Evolutionary conservation across 345 rosid species (phyloP).

Genomic region (Euphorbia lathyris): DNA sequence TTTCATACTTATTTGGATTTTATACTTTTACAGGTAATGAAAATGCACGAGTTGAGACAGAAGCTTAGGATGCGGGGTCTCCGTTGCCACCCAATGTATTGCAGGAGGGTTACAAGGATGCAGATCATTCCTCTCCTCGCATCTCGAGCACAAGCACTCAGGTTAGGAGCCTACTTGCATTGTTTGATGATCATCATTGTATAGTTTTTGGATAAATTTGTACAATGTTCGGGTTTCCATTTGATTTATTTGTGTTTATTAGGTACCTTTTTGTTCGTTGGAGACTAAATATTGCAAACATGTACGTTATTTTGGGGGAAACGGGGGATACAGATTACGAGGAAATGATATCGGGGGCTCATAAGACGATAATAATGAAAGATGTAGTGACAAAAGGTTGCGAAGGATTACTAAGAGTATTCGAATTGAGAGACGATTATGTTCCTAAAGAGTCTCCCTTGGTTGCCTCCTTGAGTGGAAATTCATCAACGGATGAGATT

Average conservation of each 20-base stretch:
- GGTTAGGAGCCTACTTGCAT: conserved; percentile 29
- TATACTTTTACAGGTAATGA: conserved; percentile 54
- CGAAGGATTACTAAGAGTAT: conserved; percentile 55
- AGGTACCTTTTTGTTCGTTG: conserved; percentile 93
- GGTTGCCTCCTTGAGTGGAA: conserved; percentile 41
- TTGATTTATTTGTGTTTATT: neutral
- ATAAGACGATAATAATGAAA: conserved; percentile 68
- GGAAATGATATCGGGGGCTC: conserved; percentile 78
- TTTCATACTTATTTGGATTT: conserved; percentile 11
- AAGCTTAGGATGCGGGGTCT: conserved; percentile 92
- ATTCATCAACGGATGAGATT: conserved; percentile 48
- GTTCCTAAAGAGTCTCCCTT: conserved; percentile 67
- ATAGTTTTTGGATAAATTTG: neutral
- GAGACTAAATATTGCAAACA: conserved; percentile 80
- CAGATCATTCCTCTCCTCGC: conserved; percentile 89
- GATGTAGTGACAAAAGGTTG: conserved; percentile 58
- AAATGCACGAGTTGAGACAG: conserved; percentile 84
- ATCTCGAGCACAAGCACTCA: conserved; percentile 90
- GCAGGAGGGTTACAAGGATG: conserved; percentile 74
- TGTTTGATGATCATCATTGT: neutral
- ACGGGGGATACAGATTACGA: conserved; percentile 85
- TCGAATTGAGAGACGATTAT: conserved; percentile 61
- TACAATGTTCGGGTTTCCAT: neutral
- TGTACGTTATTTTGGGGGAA: conserved; percentile 84
- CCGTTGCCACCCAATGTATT: conserved; percentile 96